These are phyloP conservation scores for Verbascum thapsus DNA, from an alignment of 257 asterid genomes.

Conservation along the genomic window DNA sequence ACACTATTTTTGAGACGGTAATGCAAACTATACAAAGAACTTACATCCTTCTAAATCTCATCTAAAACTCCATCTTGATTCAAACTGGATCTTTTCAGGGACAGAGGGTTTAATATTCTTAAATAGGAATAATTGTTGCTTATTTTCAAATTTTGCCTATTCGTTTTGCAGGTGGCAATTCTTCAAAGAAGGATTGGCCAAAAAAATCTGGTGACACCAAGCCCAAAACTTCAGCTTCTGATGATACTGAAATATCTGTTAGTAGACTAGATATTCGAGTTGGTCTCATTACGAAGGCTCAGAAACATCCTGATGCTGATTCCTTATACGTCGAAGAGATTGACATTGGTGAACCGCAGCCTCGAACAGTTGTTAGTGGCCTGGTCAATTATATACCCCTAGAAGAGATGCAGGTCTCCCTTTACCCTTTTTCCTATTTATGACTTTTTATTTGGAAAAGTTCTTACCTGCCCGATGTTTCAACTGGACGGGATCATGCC, in stretches of 20 bases:
- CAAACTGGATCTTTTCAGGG: too few species aligned
- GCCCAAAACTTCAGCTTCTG: slow-evolving; percentile 52
- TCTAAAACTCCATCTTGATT: too few species aligned
- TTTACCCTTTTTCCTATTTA: slow-evolving; percentile 10
- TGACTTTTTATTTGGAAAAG: not conserved
- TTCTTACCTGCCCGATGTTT: too few species aligned
- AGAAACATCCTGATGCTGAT: slow-evolving; percentile 96
- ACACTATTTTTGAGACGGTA: too few species aligned
- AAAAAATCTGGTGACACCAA: slow-evolving; percentile 67
- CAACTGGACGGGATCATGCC: too few species aligned
- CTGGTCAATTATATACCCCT: slow-evolving; percentile 87
- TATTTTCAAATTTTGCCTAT: slow-evolving; percentile 15
- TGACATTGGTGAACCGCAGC: slow-evolving; percentile 88
- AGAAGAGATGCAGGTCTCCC: slow-evolving; percentile 88
- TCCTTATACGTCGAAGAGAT: slow-evolving; percentile 94
- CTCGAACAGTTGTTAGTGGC: slow-evolving; percentile 97
- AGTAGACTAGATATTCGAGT: slow-evolving; percentile 88
- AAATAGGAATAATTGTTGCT: slow-evolving; percentile 24
- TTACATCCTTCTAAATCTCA: too few species aligned
- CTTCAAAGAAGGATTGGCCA: slow-evolving; percentile 57
- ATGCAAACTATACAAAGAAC: too few species aligned
- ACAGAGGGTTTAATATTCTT: slow-evolving; percentile 3
- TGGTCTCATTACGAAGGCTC: slow-evolving; percentile 78
- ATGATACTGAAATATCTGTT: slow-evolving; percentile 63
- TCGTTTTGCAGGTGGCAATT: slow-evolving; percentile 50